Evolutionary conservation across 345 rosid species (phyloP).

Genomic region (Lagerstroemia speciosa): DNA sequence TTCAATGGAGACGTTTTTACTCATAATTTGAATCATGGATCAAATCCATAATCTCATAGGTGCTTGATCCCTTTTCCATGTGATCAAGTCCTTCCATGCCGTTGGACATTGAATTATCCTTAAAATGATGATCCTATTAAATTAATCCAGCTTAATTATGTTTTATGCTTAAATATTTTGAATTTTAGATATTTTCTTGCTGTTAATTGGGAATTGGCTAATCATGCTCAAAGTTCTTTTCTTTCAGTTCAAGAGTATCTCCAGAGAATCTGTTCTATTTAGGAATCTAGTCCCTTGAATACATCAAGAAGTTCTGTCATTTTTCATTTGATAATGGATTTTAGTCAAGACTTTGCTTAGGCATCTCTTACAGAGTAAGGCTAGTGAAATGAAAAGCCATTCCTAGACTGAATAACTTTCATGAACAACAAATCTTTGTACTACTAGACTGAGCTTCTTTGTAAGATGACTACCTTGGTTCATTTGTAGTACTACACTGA

Average conservation of each 20-base stretch:
- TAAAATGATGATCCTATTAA: too few relatives aligned
- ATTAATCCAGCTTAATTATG: too few relatives aligned
- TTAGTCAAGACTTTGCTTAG: neutral
- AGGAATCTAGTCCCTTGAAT: too few relatives aligned
- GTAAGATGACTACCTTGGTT: too few relatives aligned
- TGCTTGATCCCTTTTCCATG: neutral
- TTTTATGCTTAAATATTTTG: neutral
- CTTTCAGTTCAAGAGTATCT: too few relatives aligned
- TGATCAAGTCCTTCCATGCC: neutral
- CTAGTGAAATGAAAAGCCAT: neutral
- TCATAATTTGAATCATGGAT: neutral
- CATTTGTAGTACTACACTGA: too few relatives aligned
- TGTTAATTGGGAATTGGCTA: too few relatives aligned
- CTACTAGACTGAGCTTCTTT: too few relatives aligned
- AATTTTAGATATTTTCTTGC: neutral
- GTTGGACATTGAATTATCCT: neutral
- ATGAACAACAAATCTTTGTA: too few relatives aligned
- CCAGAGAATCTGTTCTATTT: too few relatives aligned
- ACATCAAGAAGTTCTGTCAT: neutral
- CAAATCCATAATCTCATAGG: neutral
- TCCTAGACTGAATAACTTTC: neutral
- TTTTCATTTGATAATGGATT: neutral
- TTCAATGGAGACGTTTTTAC: neutral
- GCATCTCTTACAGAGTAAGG: neutral
- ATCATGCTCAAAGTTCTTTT: too few relatives aligned